Base-by-base conservation (phyloP, 108 stramenopile species). In the Conticribra guillardii region DNA sequence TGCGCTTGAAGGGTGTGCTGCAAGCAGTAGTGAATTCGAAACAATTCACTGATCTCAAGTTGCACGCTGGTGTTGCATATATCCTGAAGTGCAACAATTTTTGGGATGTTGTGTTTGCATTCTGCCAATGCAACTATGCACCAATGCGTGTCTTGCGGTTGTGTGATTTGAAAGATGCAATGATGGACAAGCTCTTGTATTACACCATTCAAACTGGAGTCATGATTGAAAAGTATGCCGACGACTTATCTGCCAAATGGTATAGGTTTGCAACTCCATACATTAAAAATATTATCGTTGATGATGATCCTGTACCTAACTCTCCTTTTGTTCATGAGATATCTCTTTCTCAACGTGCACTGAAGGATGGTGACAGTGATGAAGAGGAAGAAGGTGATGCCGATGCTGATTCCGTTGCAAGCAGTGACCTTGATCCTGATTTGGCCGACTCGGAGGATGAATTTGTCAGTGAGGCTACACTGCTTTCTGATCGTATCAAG, bases 321-420 rank as follows among this genome's bases (percentile, higher is more conserved):
- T n/a, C n/a, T n/a, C n/a, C n/a, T n/a, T n/a, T n/a, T n/a, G n/a
- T n/a, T n/a, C 16, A 44, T 24, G 44, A 45, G n/a, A n/a, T n/a
- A n/a, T n/a, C n/a, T n/a, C 7, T 24, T 61, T 33, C 37, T 61
- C 31, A 34, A 33, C 31, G 17, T n/a, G 59, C 31, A 9, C 44
- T 46, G 1, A 44, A 62, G 46, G 41, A 62, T 34, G 27, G 26
- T 47, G 8, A 62, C 27, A 24, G 46, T 62, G 60, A 62, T 45
- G 45, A 28, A 17, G 44, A 51, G 16, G 50, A 51, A 11, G 37
- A 41, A n/a, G n/a, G n/a, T 9, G 37, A 41, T 41, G 37, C 8
- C 5, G 5, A 9, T 11, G 11, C 8, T 41, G 37, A 41, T 41
- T 5, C 5, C 37, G 37, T 9, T 5, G 37, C 5, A 5, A 5